phyloP scores from a whole-genome alignment of 305 asterid species.

The Fraxinus baroniana region DNA sequence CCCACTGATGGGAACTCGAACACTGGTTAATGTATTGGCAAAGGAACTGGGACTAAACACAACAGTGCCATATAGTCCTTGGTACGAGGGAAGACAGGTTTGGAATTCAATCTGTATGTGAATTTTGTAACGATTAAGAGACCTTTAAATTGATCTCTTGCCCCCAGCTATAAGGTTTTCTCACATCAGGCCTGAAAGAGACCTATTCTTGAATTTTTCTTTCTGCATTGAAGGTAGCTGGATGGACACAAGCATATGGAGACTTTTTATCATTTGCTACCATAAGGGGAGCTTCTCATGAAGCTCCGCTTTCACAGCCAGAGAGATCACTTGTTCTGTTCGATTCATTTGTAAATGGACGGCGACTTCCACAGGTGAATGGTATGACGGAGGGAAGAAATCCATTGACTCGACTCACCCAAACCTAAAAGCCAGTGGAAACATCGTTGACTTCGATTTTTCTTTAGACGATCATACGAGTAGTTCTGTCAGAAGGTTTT shows the following conservation, averaged over 20 bases:
- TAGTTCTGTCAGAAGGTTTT: not conserved
- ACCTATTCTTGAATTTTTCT: not conserved
- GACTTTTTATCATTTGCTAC: slow-evolving; percentile 64
- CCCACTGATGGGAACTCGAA: slow-evolving; percentile 65
- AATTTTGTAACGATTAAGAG: slow-evolving; percentile 24
- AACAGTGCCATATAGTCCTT: slow-evolving; percentile 55
- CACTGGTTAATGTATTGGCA: slow-evolving; percentile 53
- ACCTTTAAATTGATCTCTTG: too few species aligned
- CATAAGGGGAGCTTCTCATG: slow-evolving; percentile 80
- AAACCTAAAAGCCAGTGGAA: not conserved
- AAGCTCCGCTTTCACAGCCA: slow-evolving; percentile 81
- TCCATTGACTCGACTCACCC: slow-evolving; percentile 24
- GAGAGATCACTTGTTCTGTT: slow-evolving; percentile 64
- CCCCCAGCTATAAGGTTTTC: too few species aligned
- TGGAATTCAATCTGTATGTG: not conserved
- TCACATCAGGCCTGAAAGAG: too few species aligned
- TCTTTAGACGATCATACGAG: too few species aligned
- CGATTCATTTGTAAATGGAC: slow-evolving; percentile 59
- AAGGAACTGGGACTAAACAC: slow-evolving; percentile 48
- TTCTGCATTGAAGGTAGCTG: slow-evolving; percentile 49
- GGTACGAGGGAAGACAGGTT: slow-evolving; percentile 76
- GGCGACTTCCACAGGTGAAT: slow-evolving; percentile 38
- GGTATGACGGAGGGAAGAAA: not conserved
- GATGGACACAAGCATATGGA: slow-evolving; percentile 70
- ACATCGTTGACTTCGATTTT: too few species aligned